Evolutionary conservation across 495 filamentous ascomycete species (phyloP).

Genomic region (Rostrohypoxylon terebratum): DNA sequence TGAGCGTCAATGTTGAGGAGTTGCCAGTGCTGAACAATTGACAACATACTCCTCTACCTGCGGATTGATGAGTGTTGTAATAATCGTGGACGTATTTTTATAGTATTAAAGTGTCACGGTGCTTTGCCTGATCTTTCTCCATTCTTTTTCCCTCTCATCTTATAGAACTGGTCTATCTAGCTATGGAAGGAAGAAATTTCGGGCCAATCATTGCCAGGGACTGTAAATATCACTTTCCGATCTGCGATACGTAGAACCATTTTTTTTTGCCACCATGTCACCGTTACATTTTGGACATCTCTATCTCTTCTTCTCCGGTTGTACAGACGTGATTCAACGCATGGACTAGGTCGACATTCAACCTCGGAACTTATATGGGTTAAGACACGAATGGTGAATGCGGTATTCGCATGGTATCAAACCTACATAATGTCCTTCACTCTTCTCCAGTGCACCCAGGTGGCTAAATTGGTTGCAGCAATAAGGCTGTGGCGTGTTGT

Average conservation of each 20-base stretch:
- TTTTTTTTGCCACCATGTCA: neutral
- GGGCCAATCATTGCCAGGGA: neutral
- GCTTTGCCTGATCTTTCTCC: neutral
- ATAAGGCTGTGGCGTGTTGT: too few species aligned
- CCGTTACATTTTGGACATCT: neutral
- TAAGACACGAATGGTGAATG: too few species aligned
- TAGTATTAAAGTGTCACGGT: neutral
- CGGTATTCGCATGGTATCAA: too few species aligned
- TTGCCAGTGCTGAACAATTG: slow-evolving; percentile 19
- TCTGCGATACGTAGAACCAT: neutral
- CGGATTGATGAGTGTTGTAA: neutral
- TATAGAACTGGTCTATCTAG: neutral
- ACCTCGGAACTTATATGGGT: too few species aligned
- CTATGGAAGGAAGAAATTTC: neutral
- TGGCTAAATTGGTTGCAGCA: too few species aligned
- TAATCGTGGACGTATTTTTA: neutral
- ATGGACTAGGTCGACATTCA: neutral
- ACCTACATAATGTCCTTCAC: too few species aligned
- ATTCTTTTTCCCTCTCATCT: neutral
- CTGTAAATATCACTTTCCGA: too few species aligned
- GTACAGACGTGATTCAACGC: neutral
- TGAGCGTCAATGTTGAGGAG: slow-evolving; percentile 41
- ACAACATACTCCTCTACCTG: neutral
- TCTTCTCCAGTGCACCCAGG: too few species aligned
- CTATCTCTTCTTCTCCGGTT: neutral